Base-by-base conservation (phyloP, 129 eudicot species). In the Cynara cardunculus region DNA sequence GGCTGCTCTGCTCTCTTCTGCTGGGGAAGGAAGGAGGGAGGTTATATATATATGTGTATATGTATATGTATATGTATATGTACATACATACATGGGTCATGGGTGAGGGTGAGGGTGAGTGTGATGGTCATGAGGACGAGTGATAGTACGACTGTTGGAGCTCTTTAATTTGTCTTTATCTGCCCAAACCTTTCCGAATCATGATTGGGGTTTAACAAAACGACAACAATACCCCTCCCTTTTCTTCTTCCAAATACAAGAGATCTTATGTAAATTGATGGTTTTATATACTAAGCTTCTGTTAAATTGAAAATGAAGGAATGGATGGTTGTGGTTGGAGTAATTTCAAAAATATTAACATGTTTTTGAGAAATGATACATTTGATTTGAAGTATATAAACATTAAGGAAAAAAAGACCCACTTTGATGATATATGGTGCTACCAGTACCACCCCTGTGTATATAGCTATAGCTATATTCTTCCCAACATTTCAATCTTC, bases 181-280 rank as follows among this genome's bases (percentile, higher is more conserved):
- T 79, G 82, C 32, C 13, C 25, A 28, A 22, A 75, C 25, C 32
- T 49, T 78, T 46, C 49, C 16, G 16, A 5, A 46, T 70, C 16
- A 70, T 79, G 68, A 79, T 79, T 79, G 82, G 82, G 41, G 68
- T 30, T n/a, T n/a, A n/a, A n/a, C n/a, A n/a, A n/a, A n/a, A n/a
- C 5, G 6, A 31, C 74, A 21, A 41, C 30, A 25, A 39, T 27
- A 19, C 74, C 73, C 72, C 69, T n/a, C 1, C 64, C 2, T n/a
- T 67, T 11, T 13, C 71, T 67, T 67, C 71, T 67, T 67, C 70
- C 10, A 26, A 37, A 37, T 37, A 37, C 44, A n/a, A n/a, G n/a
- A n/a, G n/a, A n/a, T n/a, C n/a, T n/a, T n/a, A n/a, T n/a, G n/a
- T n/a, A n/a, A n/a, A n/a, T n/a, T n/a, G n/a, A n/a, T n/a, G n/a